Conservation (phyloP, 2,329 filamentous ascomycete species). For the Claviceps arundinis region DNA sequence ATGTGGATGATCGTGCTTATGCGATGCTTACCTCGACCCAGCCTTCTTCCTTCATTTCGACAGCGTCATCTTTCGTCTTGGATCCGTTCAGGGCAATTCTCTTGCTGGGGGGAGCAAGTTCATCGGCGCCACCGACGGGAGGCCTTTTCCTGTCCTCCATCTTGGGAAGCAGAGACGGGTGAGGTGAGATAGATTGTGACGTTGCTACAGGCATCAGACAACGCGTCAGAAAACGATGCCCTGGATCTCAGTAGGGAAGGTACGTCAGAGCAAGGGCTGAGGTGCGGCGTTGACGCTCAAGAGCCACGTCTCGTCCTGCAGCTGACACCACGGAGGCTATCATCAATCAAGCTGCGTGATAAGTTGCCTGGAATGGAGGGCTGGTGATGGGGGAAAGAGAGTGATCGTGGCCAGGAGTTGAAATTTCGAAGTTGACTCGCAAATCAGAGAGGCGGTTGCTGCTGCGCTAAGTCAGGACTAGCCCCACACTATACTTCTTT, state of each 20-base stretch:
- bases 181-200: slow-evolving; percentile 53
- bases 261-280: slow-evolving; percentile 15
- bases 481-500: slow-evolving; percentile 19
- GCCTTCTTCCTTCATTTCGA: slow-evolving; percentile 44
- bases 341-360: slow-evolving; percentile 21
- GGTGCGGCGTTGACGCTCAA: slow-evolving; percentile 15
- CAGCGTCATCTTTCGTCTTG: slow-evolving; percentile 40
- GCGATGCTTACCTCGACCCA: slow-evolving; percentile 53
- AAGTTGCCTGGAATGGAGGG: slow-evolving; percentile 19
- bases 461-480: slow-evolving; percentile 23
- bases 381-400: slow-evolving; percentile 17
- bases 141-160: slow-evolving; percentile 99
- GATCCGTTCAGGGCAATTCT: slow-evolving; percentile 79
- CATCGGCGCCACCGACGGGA: slow-evolving; percentile 65
- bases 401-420: slow-evolving; percentile 25
- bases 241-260: slow-evolving; percentile 27
- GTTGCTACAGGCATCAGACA: slow-evolving; percentile 82
- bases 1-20: slow-evolving; percentile 15
- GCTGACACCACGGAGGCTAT: slow-evolving; percentile 18
- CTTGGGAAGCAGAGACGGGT: slow-evolving; percentile 74
- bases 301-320: slow-evolving; percentile 23
- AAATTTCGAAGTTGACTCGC: slow-evolving; percentile 32
- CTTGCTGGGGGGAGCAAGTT: slow-evolving; percentile 79
- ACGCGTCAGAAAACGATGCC: slow-evolving; percentile 16
- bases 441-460: slow-evolving; percentile 24